Conservation (phyloP, 129 eudicot genomes). For the Heracleum sosnowskyi region DNA sequence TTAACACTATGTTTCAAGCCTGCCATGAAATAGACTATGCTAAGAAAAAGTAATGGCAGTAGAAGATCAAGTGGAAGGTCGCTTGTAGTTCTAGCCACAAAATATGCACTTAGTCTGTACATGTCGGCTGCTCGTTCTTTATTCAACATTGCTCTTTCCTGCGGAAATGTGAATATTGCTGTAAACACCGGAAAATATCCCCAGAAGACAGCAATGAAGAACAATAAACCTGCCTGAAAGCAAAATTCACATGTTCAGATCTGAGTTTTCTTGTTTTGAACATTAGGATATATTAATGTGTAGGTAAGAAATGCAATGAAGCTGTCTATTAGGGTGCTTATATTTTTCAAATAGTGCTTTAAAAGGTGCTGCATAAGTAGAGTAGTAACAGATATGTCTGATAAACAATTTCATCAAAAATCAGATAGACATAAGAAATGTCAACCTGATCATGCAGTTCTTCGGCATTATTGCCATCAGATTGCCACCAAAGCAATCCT, state of each 20-base stretch:
- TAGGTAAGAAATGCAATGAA: not conserved
- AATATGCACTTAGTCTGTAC: conserved; percentile 93
- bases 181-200: conserved; percentile 95
- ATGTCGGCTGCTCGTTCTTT: conserved; percentile 94
- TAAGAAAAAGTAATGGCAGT: conserved; percentile 69
- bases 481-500: conserved; percentile 98
- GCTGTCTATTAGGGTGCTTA: not conserved
- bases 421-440: not conserved
- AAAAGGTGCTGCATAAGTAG: not conserved
- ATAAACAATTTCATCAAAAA: not conserved
- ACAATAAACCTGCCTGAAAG: conserved; percentile 80
- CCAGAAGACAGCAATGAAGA: conserved; percentile 97
- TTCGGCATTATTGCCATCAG: conserved; percentile 41
- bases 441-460: conserved; percentile 79
- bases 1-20: conserved; percentile 53
- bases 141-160: conserved; percentile 87
- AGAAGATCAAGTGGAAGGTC: conserved; percentile 88
- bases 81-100: conserved; percentile 80
- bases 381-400: not conserved
- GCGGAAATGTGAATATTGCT: conserved; percentile 94
- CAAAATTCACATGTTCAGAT: conserved; percentile 5
- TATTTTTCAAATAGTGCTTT: not conserved
- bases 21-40: conserved; percentile 87
- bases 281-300: not conserved
- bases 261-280: not conserved